These are phyloP conservation scores for Amphichorda felina DNA, from an alignment of 2,329 filamentous ascomycete species.

Conservation along the genomic window DNA sequence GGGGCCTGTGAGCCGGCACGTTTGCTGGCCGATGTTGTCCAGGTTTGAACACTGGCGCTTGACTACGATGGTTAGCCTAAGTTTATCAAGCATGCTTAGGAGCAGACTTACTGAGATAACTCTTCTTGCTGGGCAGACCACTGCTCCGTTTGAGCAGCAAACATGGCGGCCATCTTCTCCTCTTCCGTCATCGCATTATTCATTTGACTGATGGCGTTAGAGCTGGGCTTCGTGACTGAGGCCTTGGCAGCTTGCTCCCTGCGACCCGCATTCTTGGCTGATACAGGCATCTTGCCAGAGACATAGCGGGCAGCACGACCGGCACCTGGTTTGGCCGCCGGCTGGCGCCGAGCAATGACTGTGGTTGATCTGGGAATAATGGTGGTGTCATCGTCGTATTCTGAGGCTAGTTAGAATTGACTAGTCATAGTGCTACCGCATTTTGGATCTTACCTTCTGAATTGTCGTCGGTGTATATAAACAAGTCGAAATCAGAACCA, in stretches of 20 bases:
- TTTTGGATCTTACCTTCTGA: constrained; percentile 61
- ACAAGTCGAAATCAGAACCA: constrained; percentile 90
- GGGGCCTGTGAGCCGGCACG: constrained; percentile 86
- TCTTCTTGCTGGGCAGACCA: constrained; percentile 92
- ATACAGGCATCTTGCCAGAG: constrained; percentile 86
- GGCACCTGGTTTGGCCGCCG: constrained; percentile 72
- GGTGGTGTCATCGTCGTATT: constrained; percentile 96
- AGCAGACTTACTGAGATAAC: constrained; percentile 58
- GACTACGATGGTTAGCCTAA: constrained; percentile 30
- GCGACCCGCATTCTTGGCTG: constrained; percentile 68
- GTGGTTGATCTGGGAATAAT: constrained; percentile 93
- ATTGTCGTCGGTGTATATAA: constrained; percentile 86
- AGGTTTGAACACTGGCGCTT: constrained; percentile 49
- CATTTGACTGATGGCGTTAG: constrained; percentile 51
- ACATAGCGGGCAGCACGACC: constrained; percentile 92
- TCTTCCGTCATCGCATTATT: constrained; percentile 81
- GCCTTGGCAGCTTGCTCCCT: constrained; percentile 51
- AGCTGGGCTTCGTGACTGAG: constrained; percentile 38
- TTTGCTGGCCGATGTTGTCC: constrained; percentile 56
- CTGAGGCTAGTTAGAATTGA: constrained; percentile 29
- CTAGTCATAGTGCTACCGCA: background rate
- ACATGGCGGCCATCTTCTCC: constrained; percentile 86
- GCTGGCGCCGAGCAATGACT: constrained; percentile 78
- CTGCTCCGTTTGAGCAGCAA: constrained; percentile 78
- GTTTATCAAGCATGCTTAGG: constrained; percentile 4